Evolutionary conservation across 805 yeast species (phyloP).

Genomic region (Metschnikowia proteae): DNA sequence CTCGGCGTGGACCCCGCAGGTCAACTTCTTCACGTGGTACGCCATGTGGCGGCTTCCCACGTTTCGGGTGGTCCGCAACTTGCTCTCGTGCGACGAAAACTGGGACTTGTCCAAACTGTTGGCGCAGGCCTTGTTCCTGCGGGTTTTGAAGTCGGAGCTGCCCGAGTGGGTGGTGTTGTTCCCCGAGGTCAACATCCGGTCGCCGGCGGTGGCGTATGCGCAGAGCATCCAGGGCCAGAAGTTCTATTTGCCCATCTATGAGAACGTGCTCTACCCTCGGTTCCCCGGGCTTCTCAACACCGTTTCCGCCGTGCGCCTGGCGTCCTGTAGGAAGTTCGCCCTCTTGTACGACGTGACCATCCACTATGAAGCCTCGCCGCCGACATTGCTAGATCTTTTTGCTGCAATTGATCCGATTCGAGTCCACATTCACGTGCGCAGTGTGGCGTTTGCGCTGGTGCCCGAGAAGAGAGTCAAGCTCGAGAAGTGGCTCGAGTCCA

Average conservation of each 20-base stretch:
- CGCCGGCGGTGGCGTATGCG: conserved; percentile 41
- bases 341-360: conserved; percentile 57
- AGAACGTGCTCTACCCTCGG: conserved; percentile 73
- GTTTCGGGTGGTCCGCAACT: conserved; percentile 41
- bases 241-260: conserved; percentile 56
- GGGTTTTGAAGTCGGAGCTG: conserved; percentile 32
- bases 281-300: conserved; percentile 55
- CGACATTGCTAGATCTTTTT: conserved; percentile 31
- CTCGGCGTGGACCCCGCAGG: conserved; percentile 33
- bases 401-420: conserved; percentile 26
- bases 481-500: conserved; percentile 72
- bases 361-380: conserved; percentile 32
- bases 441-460: conserved; percentile 44
- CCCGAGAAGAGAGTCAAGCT: conserved; percentile 52
- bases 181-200: conserved; percentile 80
- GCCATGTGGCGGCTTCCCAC: conserved; percentile 60
- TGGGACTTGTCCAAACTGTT: conserved; percentile 50
- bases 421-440: conserved; percentile 47
- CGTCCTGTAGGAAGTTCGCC: conserved; percentile 33
- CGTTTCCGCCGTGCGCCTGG: conserved; percentile 37
- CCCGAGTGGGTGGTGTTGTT: conserved; percentile 67
- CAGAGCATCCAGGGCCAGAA: conserved; percentile 56
- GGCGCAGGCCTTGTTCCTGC: conserved; percentile 33
- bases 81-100: conserved; percentile 63
- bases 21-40: conserved; percentile 73